These are phyloP conservation scores for Salix koriyanagi DNA, from an alignment of 345 rosid species.

Conservation along the genomic window DNA sequence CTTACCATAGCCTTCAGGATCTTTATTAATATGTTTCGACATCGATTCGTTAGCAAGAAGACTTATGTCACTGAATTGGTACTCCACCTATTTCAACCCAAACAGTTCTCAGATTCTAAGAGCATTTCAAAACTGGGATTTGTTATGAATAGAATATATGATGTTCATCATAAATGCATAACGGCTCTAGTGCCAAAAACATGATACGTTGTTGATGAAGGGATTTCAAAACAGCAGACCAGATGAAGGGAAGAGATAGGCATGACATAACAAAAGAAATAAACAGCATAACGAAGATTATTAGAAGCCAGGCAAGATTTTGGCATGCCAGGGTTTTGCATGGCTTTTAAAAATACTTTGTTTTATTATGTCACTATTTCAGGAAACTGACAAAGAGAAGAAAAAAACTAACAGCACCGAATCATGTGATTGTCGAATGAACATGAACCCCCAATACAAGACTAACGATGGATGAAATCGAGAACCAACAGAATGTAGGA, in stretches of 20 bases:
- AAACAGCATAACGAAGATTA: not conserved
- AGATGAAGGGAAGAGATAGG: not conserved
- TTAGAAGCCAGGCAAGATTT: not conserved
- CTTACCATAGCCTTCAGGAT: slow-evolving; percentile 91
- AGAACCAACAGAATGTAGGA: not conserved
- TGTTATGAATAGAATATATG: not conserved
- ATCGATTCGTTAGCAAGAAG: slow-evolving; percentile 84
- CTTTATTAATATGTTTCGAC: slow-evolving; percentile 74
- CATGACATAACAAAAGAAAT: not conserved
- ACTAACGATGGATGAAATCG: not conserved
- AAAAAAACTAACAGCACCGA: not conserved
- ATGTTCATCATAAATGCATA: not conserved
- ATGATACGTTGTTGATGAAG: not conserved
- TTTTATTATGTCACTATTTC: not conserved
- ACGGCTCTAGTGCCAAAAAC: not conserved
- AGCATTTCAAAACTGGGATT: not conserved
- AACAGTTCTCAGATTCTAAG: slow-evolving; percentile 2
- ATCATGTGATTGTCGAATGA: not conserved
- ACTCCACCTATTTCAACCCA: slow-evolving; percentile 58
- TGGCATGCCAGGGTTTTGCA: too few relatives aligned
- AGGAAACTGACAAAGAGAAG: not conserved
- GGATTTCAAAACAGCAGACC: not conserved
- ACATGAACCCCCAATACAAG: not conserved
- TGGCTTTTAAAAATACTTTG: not conserved
- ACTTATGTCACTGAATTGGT: slow-evolving; percentile 86